Conservation (phyloP, 139 green algal genomes). For the Gonium pectorale region DNA sequence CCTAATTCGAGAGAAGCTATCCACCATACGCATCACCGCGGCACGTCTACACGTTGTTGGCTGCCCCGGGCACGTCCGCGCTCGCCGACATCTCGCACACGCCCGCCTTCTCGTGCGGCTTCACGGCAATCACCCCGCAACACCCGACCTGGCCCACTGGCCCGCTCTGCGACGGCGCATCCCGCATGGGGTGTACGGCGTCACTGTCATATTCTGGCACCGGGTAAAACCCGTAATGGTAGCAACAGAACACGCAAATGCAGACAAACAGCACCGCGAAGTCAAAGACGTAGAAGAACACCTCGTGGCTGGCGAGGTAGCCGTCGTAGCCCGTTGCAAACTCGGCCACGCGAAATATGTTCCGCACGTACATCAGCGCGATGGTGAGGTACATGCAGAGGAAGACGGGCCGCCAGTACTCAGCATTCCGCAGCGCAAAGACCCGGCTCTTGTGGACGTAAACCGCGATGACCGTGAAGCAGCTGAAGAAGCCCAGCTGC, state of each 20-base stretch:
- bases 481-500: constrained; percentile 56
- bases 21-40: too few relatives aligned
- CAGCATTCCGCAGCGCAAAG: neutral
- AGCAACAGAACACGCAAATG: constrained; percentile 21
- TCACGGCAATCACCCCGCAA: too few relatives aligned
- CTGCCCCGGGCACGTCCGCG: too few relatives aligned
- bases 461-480: constrained; percentile 41
- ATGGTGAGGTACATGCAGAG: constrained; percentile 51
- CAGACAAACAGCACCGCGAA: constrained; percentile 34
- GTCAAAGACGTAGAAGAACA: constrained; percentile 56
- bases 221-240: constrained; percentile 40
- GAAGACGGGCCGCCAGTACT: neutral
- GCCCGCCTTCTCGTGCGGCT: too few relatives aligned
- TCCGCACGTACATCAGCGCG: constrained; percentile 49
- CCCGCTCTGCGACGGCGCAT: too few relatives aligned
- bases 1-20: too few relatives aligned
- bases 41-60: too few relatives aligned
- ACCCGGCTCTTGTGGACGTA: constrained; percentile 16
- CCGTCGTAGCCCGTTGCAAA: constrained; percentile 49
- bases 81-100: too few relatives aligned
- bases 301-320: constrained; percentile 45
- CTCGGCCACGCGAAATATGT: constrained; percentile 55
- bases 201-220: too few relatives aligned
- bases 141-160: too few relatives aligned
- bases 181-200: too few relatives aligned